Base-by-base conservation (phyloP, 2,329 filamentous ascomycete genomes). In the Bipolaris victoriae region DNA sequence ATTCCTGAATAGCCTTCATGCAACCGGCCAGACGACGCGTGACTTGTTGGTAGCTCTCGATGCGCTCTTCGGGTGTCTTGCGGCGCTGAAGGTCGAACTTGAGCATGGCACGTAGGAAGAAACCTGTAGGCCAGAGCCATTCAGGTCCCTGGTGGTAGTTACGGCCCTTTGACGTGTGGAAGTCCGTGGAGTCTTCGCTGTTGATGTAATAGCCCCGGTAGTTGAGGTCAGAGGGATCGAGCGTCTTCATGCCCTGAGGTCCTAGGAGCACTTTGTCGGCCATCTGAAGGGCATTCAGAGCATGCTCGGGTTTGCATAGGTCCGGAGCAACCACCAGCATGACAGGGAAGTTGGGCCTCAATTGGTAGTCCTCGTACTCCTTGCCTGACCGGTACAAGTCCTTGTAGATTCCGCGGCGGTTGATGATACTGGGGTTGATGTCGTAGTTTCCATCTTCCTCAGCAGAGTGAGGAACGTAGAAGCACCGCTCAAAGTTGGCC, bases 81-180 rank as follows among this genome's bases (percentile, higher is more conserved):
- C 91, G 84, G 29, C 92, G 83, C 80, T 85, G 83, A 48, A 98
- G 80, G 74, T 97, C 92, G 70, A 98, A 98, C 76, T 92, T 90
- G 62, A 99, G 84, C 63, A 99, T 81, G 1, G 95, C 95, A 47
- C 96, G 88, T 20, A 97, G 82, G 83, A 97, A 99, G 81, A 92
- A 99, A 4, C 95, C 95, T 1, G 92, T 94, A 0, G 94, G 96
- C 95, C 95, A 99, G 22, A 97, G 80, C 95, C 95, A 99, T 76
- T 99, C 95, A 0, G 95, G 96, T 4, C 95, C 95, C 76, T 98
- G 94, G 77, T 99, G 95, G 79, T 99, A 99, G 78, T 98, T 99
- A 55, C 95, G 85, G 48, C 95, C 95, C 78, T 98, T 98, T 67
- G 90, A 88, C 0, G 94, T 98, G 10, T 91, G 86, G 71, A 97